These are phyloP conservation scores for Blastobotrys elegans DNA, from an alignment of 1,139 yeast genomes.

Conservation along the genomic window DNA sequence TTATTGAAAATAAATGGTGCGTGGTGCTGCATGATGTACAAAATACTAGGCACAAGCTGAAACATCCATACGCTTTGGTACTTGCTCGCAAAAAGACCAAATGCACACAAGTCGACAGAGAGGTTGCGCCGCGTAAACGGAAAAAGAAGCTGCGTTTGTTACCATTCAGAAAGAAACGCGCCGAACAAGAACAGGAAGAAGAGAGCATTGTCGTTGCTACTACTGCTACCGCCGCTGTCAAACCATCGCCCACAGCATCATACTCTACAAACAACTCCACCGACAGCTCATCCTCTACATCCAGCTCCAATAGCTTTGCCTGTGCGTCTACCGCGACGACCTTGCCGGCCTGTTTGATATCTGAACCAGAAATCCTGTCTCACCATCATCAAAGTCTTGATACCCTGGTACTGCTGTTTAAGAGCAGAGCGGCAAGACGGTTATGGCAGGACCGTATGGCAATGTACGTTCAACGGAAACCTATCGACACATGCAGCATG, in stretches of 20 bases:
- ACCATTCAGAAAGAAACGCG: neutral
- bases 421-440: constrained; percentile 6
- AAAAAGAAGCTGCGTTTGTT: neutral
- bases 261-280: neutral
- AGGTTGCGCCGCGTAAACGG: neutral
- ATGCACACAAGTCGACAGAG: too few species aligned
- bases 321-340: neutral
- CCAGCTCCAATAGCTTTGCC: neutral
- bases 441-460: constrained; percentile 16
- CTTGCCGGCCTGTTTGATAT: constrained; percentile 6
- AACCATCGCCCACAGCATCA: neutral
- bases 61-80: constrained; percentile 6
- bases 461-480: constrained; percentile 11
- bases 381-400: constrained; percentile 7
- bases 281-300: neutral
- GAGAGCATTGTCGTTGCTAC: neutral
- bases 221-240: neutral
- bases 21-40: constrained; percentile 7
- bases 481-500: constrained; percentile 9
- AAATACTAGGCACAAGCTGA: neutral
- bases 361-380: constrained; percentile 7
- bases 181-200: neutral
- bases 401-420: constrained; percentile 12
- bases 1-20: constrained; percentile 8
- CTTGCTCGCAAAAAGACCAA: constrained; percentile 6